Conservation (phyloP, 2,329 filamentous ascomycete species). For the Sarocladiaceae sp. region DNA sequence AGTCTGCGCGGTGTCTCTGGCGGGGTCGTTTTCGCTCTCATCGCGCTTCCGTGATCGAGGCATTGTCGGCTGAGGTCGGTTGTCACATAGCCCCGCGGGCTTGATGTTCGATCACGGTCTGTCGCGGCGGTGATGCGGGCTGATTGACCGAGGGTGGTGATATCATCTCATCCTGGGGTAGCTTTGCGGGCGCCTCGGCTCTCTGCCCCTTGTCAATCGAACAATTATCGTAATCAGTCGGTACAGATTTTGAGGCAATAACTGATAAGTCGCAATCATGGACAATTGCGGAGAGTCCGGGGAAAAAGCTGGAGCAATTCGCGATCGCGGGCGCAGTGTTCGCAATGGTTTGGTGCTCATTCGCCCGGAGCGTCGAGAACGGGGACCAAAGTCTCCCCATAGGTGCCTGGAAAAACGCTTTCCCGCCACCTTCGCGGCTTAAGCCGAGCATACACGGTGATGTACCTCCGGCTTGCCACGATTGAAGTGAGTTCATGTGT, state of each 20-base stretch:
- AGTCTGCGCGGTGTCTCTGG: conserved; percentile 18
- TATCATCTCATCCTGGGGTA: conserved; percentile 1
- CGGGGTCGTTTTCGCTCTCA: conserved; percentile 3
- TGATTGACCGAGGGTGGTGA: neutral
- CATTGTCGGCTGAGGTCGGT: neutral
- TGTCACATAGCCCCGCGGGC: neutral
- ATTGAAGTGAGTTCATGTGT: too few species aligned
- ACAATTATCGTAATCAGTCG: too few species aligned
- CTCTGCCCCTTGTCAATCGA: too few species aligned
- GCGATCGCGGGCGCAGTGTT: neutral
- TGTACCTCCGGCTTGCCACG: too few species aligned
- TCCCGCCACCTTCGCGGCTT: neutral
- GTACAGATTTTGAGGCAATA: too few species aligned
- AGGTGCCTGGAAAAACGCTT: neutral
- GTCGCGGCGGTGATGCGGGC: neutral
- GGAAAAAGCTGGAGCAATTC: conserved; percentile 3
- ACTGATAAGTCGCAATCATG: too few species aligned
- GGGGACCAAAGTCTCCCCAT: neutral
- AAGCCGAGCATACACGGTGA: too few species aligned
- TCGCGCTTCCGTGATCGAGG: conserved; percentile 6
- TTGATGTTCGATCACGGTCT: neutral
- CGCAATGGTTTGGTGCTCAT: neutral
- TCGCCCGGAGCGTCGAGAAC: neutral
- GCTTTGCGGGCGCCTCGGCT: neutral
- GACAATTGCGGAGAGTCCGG: conserved; percentile 6